phyloP scores from a whole-genome alignment of 768 basidiomycete genomes.

The Suillus spraguei region DNA sequence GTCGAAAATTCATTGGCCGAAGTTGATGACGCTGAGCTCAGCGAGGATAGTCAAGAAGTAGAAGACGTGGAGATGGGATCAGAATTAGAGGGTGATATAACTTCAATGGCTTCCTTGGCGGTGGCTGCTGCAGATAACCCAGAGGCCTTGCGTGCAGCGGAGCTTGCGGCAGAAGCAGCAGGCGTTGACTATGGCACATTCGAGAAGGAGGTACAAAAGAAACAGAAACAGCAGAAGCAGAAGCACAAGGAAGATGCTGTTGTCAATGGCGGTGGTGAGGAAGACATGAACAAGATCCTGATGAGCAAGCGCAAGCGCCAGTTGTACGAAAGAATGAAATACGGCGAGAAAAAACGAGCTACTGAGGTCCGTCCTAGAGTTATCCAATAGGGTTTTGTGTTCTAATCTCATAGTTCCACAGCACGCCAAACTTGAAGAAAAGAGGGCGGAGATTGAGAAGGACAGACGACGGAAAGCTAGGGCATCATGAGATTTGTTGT shows the following conservation, averaged over 20 bases:
- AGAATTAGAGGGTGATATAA: constrained; percentile 32
- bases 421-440: constrained; percentile 63
- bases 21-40: constrained; percentile 35
- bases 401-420: constrained; percentile 32
- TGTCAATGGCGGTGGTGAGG: constrained; percentile 48
- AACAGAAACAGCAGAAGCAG: constrained; percentile 40
- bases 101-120: constrained; percentile 29
- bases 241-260: constrained; percentile 32
- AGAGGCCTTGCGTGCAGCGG: constrained; percentile 78
- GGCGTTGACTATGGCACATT: constrained; percentile 82
- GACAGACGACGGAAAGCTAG: constrained; percentile 47
- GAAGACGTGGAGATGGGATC: constrained; percentile 19
- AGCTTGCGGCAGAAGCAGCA: constrained; percentile 88
- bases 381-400: not conserved
- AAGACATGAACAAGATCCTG: constrained; percentile 97
- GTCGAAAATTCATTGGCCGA: constrained; percentile 29
- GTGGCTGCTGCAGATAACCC: constrained; percentile 53
- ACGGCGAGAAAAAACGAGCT: constrained; percentile 74
- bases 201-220: constrained; percentile 72
- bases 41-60: constrained; percentile 34
- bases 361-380: constrained; percentile 64
- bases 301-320: constrained; percentile 95
- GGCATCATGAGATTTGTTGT: constrained; percentile 13
- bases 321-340: constrained; percentile 92
- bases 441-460: constrained; percentile 57